Evolutionary conservation across 257 asterid species (phyloP).

Genomic region (Petunia secreta): DNA sequence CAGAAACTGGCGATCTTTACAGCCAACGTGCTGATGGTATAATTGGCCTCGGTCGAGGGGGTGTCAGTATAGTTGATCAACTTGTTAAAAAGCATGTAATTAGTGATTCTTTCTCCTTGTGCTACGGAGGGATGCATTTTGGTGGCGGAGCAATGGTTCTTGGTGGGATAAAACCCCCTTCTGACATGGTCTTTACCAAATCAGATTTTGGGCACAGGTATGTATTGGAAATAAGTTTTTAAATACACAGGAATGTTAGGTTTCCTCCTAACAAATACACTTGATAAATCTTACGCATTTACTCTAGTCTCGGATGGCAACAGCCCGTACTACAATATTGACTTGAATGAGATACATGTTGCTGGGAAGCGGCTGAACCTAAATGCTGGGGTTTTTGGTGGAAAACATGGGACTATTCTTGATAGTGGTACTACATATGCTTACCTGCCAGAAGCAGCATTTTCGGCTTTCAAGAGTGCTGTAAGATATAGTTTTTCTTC

Average conservation of each 20-base stretch:
- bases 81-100: conserved; percentile 82
- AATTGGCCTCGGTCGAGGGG: conserved; percentile 97
- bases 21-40: conserved; percentile 98
- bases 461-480: conserved; percentile 70
- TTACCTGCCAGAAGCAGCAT: conserved; percentile 85
- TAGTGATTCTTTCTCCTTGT: conserved; percentile 89
- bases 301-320: conserved; percentile 98
- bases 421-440: conserved; percentile 99
- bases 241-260: conserved; percentile 57
- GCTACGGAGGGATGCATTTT: conserved; percentile 97
- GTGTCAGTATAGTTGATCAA: conserved; percentile 90
- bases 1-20: conserved; percentile 92
- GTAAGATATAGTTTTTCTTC: conserved; percentile 48
- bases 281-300: conserved; percentile 94
- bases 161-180: conserved; percentile 74
- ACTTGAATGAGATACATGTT: conserved; percentile 87
- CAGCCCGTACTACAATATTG: conserved; percentile 97
- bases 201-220: conserved; percentile 89
- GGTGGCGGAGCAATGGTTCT: conserved; percentile 99
- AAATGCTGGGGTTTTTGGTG: conserved; percentile 68
- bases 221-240: conserved; percentile 43
- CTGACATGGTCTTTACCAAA: conserved; percentile 70
- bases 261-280: conserved; percentile 83
- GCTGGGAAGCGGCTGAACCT: conserved; percentile 84
- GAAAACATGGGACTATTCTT: conserved; percentile 83